Evolutionary conservation across 2,329 filamentous ascomycete genomes (phyloP).

Genomic region (Incumbomyces lentus): DNA sequence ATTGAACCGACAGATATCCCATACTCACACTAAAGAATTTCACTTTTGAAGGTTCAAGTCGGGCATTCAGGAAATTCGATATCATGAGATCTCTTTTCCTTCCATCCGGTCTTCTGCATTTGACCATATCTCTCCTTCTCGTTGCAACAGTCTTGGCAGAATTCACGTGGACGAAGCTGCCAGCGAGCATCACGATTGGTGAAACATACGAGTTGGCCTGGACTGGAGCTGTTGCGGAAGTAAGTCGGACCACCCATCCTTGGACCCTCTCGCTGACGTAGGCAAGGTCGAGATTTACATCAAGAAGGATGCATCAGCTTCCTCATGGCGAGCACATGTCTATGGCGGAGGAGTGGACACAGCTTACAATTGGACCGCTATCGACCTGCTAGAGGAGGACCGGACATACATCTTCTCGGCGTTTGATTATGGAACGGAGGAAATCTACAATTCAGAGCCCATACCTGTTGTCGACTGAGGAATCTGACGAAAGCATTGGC

Average conservation of each 20-base stretch:
- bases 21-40: neutral
- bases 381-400: too few species aligned
- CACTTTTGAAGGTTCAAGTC: neutral
- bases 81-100: neutral
- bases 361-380: too few species aligned
- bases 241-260: too few species aligned
- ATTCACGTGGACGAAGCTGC: neutral
- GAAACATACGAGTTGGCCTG: neutral
- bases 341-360: neutral
- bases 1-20: neutral
- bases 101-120: neutral
- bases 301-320: neutral
- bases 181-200: neutral
- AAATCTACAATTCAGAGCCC: too few species aligned
- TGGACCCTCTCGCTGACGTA: too few species aligned
- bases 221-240: neutral
- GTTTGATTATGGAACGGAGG: too few species aligned
- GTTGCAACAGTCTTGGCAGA: neutral
- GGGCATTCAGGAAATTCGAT: neutral
- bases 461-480: too few species aligned
- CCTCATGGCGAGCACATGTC: neutral
- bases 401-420: too few species aligned
- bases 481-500: too few species aligned
- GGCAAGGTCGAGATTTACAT: neutral
- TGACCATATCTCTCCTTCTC: neutral